Evolutionary conservation across 108 stramenopile species (phyloP).

Genomic region (Pseudonitzschia multiseries): DNA sequence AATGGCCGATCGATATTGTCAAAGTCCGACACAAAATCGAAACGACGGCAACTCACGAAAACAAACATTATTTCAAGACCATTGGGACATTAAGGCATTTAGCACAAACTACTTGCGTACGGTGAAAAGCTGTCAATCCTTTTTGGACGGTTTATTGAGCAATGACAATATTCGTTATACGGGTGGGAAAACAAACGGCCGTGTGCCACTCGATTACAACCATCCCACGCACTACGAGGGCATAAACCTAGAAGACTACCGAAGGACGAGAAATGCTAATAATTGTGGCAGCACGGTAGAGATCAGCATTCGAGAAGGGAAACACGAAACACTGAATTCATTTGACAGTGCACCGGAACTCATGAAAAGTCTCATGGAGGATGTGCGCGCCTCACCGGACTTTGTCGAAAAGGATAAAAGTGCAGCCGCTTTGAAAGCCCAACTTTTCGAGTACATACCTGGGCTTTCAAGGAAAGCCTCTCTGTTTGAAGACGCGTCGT

Average conservation of each 20-base stretch:
- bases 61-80: background rate
- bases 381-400: constrained; percentile 55
- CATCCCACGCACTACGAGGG: background rate
- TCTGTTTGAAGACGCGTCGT: constrained; percentile 21
- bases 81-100: constrained; percentile 65
- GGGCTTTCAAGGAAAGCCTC: constrained; percentile 39
- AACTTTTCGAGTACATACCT: constrained; percentile 58
- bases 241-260: background rate
- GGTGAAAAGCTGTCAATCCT: constrained; percentile 68
- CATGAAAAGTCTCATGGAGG: constrained; percentile 61
- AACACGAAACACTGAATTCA: constrained; percentile 68
- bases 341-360: constrained; percentile 72
- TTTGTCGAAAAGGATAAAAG: constrained; percentile 54
- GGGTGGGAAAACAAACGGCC: background rate
- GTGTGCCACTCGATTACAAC: background rate
- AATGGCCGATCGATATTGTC: constrained; percentile 50
- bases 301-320: constrained; percentile 55
- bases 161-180: background rate
- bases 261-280: constrained; percentile 3
- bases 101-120: constrained; percentile 82
- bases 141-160: constrained; percentile 76
- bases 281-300: constrained; percentile 28
- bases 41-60: too few species aligned
- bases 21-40: constrained; percentile 35
- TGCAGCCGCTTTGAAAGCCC: constrained; percentile 61